Base-by-base conservation (phyloP, 768 basidiomycete genomes). In the Psilocybe cyanescens region DNA sequence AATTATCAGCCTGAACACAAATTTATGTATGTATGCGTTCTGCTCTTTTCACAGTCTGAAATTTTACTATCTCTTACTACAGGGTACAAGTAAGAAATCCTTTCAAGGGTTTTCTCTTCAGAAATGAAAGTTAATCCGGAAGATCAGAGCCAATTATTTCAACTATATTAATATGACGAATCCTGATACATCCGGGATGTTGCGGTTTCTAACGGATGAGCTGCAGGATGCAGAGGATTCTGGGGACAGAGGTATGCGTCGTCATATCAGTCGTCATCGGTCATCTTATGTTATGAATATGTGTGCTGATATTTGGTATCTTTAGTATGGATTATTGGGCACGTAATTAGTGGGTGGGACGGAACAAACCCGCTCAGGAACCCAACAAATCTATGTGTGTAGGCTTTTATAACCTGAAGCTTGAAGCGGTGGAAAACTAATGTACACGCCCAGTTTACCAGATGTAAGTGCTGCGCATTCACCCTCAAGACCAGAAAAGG, bases 141-240 rank as follows among this genome's bases (percentile, higher is more conserved):
- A 28, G 24, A 51, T 56, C 49, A 86, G 86, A 52, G 78, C 86
- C 11, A 93, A 93, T 70, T 86, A 83, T 64, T 90, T 91, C 75
- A 89, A 88, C 71, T 93, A 88, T 68, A 87, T 92, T 74, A 90
- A 92, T 66, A 80, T 90, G 68, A 86, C 86, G 24, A 71, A 83
- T 28, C 83, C 87, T 9, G 91, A 93, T 71, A 78, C 78, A 44
- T 91, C 88, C 47, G 90, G 91, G 19, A 89, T 92, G 86, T 76
- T 92, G 66, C 80, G 88, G 39, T 92, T 91, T 74, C 67, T 93
- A 64, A 92, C 91, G 5, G 86, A 91, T 61, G 89, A 92, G 70
- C 75, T 92, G 12, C 91, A 93, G 71, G 86, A 79, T 55, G 90
- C 91, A 7, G 91, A 93, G 72, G 91, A 93, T 68, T 79, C 81